Evolutionary conservation across 495 filamentous ascomycete species (phyloP), one percentile per base, ranked within the genome.

Genomic region (Xylaria telfairii): DNA sequence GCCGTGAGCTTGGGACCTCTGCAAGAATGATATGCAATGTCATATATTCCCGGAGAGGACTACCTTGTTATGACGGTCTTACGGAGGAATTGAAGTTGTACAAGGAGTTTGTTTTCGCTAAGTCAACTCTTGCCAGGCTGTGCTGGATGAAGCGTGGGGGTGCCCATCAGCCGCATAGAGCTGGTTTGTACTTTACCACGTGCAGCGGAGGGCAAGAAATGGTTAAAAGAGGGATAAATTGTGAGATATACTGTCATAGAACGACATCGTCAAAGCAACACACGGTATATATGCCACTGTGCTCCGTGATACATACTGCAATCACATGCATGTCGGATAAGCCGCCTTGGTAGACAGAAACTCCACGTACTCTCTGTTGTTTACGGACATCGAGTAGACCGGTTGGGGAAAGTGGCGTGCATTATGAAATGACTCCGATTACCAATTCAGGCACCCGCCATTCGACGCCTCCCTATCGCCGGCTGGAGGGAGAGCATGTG

Each of bases 311-410:
- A 13, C 56, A 59, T 37, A 37, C 56, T 10, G 13, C 21, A 59
- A 59, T 59, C 56, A 37, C 32, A 59, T 59, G 56, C 53, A 53
- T 26, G 9, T 30, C 17, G 17, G 51, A 54, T 54, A 54, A 54
- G 51, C 26, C 17, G 12, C 24, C 24, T 26, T 10, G 49, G 21
- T 28, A 53, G 24, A 15, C 49, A 53, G 49, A 17, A 53, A 24
- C 49, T 26, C 49, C 26, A 53, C 24, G 21, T 13, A 17, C 26
- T n/a, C n/a, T n/a, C n/a, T 21, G 30, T 13, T 54, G 51, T 54
- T 30, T 30, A 54, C 26, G 26, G 26, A 17, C 24, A 54, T 54
- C 13, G 51, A 54, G 51, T 54, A 54, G 24, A 30, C 51, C 26
- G 12, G 26, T 54, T 54, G 4, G 5, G 51, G 51, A 54, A 54